phyloP scores from a whole-genome alignment of 371 early-diverging fungal genomes.

The Lichtheimia hyalospora region DNA sequence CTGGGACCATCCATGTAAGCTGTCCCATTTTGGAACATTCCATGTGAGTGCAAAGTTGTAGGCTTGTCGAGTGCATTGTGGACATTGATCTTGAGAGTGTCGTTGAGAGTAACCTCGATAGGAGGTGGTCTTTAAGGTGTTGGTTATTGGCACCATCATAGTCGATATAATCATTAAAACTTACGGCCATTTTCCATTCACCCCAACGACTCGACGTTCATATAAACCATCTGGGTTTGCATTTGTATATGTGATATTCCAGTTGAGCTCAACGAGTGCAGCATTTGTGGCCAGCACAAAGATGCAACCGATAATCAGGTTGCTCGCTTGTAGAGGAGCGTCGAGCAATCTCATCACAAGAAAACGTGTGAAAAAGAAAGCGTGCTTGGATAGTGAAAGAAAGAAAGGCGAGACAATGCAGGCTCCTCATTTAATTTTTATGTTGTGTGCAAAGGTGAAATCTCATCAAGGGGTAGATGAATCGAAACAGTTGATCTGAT shows the following conservation, averaged over 20 bases:
- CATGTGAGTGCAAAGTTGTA: slow-evolving; percentile 70
- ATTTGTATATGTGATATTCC: slow-evolving; percentile 71
- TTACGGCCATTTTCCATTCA: slow-evolving; percentile 75
- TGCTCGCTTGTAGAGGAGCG: too few relatives aligned
- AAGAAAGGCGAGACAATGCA: neutral
- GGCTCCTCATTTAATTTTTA: neutral
- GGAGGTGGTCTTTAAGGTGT: slow-evolving; percentile 32
- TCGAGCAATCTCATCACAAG: slow-evolving; percentile 2
- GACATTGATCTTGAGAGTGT: slow-evolving; percentile 62
- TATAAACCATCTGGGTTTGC: slow-evolving; percentile 69
- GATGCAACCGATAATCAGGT: slow-evolving; percentile 13
- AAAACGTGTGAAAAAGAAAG: slow-evolving; percentile 8
- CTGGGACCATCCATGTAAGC: slow-evolving; percentile 66
- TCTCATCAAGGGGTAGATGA: neutral
- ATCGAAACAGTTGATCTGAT: neutral
- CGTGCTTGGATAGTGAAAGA: neutral
- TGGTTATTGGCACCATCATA: neutral
- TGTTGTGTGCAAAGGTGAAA: neutral
- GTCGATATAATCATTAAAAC: slow-evolving; percentile 16
- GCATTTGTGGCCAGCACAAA: neutral
- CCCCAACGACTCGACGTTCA: slow-evolving; percentile 69
- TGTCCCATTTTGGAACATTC: slow-evolving; percentile 63
- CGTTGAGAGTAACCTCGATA: slow-evolving; percentile 46
- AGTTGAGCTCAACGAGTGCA: slow-evolving; percentile 51
- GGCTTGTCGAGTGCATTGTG: slow-evolving; percentile 51